phyloP scores from a whole-genome alignment of 1,139 yeast species.

The Kodamaea derodonti region DNA sequence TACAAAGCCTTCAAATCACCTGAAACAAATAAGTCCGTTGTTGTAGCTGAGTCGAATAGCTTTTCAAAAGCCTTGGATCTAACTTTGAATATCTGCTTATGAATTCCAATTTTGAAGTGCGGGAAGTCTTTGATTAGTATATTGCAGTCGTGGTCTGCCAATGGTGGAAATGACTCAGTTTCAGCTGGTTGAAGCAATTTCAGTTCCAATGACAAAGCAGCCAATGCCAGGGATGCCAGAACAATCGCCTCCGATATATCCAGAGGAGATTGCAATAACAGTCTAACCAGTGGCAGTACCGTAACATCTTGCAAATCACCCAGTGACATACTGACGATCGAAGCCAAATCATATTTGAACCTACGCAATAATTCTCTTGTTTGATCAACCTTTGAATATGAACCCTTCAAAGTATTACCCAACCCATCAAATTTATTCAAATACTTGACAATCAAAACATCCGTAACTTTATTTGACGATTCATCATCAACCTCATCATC shows the following conservation, averaged over 20 bases:
- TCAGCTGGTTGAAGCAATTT: background rate
- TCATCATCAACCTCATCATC: constrained; percentile 2
- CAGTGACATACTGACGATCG: background rate
- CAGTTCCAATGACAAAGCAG: background rate
- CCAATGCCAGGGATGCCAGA: background rate
- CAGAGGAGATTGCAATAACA: no score
- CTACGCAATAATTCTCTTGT: background rate
- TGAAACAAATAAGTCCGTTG: constrained; percentile 15
- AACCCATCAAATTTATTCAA: background rate
- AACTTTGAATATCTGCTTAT: constrained; percentile 23
- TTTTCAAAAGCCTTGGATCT: constrained; percentile 27
- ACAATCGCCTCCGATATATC: background rate
- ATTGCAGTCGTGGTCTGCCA: constrained; percentile 20
- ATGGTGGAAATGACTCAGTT: background rate
- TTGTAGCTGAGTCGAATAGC: constrained; percentile 16
- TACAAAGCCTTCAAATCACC: constrained; percentile 23
- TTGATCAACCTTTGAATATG: background rate
- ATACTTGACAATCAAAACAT: constrained; percentile 1
- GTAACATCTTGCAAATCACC: background rate
- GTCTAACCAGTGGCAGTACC: no score
- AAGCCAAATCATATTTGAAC: constrained; percentile 1
- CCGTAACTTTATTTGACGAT: background rate
- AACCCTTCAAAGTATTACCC: background rate
- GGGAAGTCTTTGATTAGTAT: constrained; percentile 19
- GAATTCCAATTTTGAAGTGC: constrained; percentile 25